Evolutionary conservation across 2,329 filamentous ascomycete species (phyloP).

Genomic region (Alternaria tenuissima): DNA sequence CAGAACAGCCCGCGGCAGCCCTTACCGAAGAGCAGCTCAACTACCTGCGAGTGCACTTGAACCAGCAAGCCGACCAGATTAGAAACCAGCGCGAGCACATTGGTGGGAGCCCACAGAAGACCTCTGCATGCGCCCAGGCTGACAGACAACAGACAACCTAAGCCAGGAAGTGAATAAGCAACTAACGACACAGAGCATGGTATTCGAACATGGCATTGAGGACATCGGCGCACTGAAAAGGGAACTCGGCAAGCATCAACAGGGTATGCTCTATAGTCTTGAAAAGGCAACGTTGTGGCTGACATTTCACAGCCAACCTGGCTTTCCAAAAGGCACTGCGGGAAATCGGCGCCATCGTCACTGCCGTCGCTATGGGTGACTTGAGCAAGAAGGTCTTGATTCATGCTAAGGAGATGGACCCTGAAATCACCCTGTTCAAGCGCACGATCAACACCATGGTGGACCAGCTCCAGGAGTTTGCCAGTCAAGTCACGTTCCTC

Average conservation of each 20-base stretch:
- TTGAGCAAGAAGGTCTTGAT: constrained; percentile 97
- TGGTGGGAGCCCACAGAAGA: constrained; percentile 7
- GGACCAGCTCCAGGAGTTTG: constrained; percentile 96
- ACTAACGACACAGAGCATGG: constrained; percentile 82
- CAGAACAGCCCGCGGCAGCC: constrained; percentile 59
- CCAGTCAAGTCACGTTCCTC: constrained; percentile 92
- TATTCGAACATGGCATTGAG: constrained; percentile 79
- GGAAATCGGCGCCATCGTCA: constrained; percentile 97
- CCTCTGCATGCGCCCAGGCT: background rate
- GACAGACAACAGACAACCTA: constrained; percentile 67
- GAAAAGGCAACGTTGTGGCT: constrained; percentile 72
- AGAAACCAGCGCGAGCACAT: constrained; percentile 87
- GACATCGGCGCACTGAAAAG: constrained; percentile 90
- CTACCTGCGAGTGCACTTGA: constrained; percentile 87
- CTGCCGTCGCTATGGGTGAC: constrained; percentile 92
- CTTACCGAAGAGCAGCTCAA: constrained; percentile 84
- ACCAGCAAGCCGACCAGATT: constrained; percentile 92
- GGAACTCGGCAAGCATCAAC: constrained; percentile 95
- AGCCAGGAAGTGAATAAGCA: constrained; percentile 86
- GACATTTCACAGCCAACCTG: constrained; percentile 85
- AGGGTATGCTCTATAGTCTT: constrained; percentile 8
- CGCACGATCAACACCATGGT: constrained; percentile 99
- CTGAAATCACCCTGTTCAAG: constrained; percentile 97
- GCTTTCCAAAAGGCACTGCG: constrained; percentile 97
- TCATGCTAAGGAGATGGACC: constrained; percentile 95